A percentile compares a stretch with the other conserved stretches of the same genome.
phyloP scores from a whole-genome alignment of 2,329 filamentous ascomycete genomes.

The Colletotrichum liriopes region DNA sequence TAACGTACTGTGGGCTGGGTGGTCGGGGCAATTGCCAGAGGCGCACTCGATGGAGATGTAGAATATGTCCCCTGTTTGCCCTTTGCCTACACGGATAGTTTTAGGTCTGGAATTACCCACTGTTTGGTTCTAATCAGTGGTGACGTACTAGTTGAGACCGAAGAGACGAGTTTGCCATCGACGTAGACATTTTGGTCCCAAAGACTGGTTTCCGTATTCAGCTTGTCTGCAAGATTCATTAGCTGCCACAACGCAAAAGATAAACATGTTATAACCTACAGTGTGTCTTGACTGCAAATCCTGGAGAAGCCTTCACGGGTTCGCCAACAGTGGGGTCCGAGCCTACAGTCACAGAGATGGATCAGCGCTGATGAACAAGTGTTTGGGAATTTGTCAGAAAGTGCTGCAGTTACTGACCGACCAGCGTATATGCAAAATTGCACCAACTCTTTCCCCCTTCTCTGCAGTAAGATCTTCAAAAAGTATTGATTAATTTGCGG shows the following conservation, averaged over 20 bases:
- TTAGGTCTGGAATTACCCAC: not conserved
- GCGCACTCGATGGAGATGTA: slow-evolving; percentile 35
- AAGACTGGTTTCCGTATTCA: not conserved
- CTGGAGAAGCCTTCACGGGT: slow-evolving; percentile 12
- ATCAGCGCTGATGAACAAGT: too few species aligned
- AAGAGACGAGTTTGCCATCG: slow-evolving; percentile 14
- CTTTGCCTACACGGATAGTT: slow-evolving; percentile 1
- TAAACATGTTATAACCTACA: not conserved
- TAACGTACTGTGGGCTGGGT: slow-evolving; percentile 22
- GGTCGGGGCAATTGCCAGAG: slow-evolving; percentile 11
- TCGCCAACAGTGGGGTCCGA: slow-evolving; percentile 7
- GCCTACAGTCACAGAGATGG: not conserved
- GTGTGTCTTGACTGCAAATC: slow-evolving; percentile 14
- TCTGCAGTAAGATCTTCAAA: slow-evolving; percentile 15
- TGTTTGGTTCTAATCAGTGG: too few species aligned
- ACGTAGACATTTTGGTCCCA: not conserved
- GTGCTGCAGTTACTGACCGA: slow-evolving; percentile 3
- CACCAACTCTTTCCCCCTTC: slow-evolving; percentile 26
- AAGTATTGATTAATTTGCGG: not conserved
- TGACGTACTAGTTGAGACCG: slow-evolving; percentile 9
- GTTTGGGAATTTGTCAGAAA: too few species aligned
- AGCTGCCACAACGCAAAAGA: not conserved
- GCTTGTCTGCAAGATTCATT: not conserved
- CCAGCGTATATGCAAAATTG: slow-evolving; percentile 22
- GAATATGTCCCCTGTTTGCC: slow-evolving; percentile 20